Conservation (phyloP, 1,139 yeast genomes). For the Scheffersomyces illinoinensis region DNA sequence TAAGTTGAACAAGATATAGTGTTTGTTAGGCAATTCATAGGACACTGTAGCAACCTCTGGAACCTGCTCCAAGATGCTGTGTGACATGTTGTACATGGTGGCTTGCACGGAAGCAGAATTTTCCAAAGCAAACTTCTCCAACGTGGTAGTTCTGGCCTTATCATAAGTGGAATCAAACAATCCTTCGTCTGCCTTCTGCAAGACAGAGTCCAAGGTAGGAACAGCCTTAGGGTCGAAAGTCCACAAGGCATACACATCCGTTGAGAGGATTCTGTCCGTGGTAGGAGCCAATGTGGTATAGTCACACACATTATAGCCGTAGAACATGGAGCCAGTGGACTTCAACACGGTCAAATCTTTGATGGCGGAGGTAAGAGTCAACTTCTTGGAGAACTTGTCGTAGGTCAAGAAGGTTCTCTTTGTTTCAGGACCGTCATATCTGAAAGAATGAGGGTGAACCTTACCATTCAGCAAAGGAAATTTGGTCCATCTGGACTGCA, state of each 20-base stretch:
- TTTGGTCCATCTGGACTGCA: constrained; percentile 79
- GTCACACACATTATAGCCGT: constrained; percentile 83
- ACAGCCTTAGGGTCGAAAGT: constrained; percentile 54
- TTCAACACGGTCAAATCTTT: constrained; percentile 85
- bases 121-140: constrained; percentile 78
- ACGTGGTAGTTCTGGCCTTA: constrained; percentile 65
- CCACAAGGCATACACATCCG: constrained; percentile 83
- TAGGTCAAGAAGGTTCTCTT: constrained; percentile 61
- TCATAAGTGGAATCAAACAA: constrained; percentile 63
- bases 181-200: constrained; percentile 56
- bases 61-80: constrained; percentile 61
- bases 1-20: constrained; percentile 77
- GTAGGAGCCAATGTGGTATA: constrained; percentile 86
- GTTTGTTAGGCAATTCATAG: constrained; percentile 86
- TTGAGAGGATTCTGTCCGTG: constrained; percentile 79
- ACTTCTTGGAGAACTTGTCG: constrained; percentile 46
- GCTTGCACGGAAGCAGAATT: constrained; percentile 93
- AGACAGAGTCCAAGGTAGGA: constrained; percentile 51
- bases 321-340: constrained; percentile 93
- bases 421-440: constrained; percentile 81
- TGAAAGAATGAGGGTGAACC: constrained; percentile 79
- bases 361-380: constrained; percentile 65
- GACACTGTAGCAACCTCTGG: constrained; percentile 62
- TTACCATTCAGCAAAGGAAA: constrained; percentile 66
- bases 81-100: constrained; percentile 90